Evolutionary conservation across 805 yeast genomes (phyloP).

Genomic region (Myxozyma sirexii): DNA sequence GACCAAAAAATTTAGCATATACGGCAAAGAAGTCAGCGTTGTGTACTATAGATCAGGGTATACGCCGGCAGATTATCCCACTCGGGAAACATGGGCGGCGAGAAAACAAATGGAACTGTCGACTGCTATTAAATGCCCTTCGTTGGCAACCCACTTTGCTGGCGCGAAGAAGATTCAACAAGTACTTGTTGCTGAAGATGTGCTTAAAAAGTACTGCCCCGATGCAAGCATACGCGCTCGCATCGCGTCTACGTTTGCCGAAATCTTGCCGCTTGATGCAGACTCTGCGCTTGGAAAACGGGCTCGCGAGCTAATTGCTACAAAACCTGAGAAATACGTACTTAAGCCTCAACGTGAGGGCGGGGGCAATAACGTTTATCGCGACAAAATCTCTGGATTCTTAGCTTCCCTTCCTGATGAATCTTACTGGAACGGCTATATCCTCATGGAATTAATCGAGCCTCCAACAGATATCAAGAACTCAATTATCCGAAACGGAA

Average conservation of each 20-base stretch:
- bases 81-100: slow-evolving; percentile 73
- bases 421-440: slow-evolving; percentile 81
- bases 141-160: slow-evolving; percentile 81
- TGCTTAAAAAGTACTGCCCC: slow-evolving; percentile 54
- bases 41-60: slow-evolving; percentile 92
- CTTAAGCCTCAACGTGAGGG: slow-evolving; percentile 99
- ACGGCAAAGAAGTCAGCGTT: slow-evolving; percentile 70
- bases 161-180: slow-evolving; percentile 97
- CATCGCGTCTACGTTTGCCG: slow-evolving; percentile 67
- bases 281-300: slow-evolving; percentile 41
- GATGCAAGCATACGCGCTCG: slow-evolving; percentile 37
- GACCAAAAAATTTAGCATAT: slow-evolving; percentile 14
- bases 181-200: slow-evolving; percentile 61
- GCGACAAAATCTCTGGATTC: slow-evolving; percentile 78
- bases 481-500: slow-evolving; percentile 68
- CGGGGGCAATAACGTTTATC: slow-evolving; percentile 94
- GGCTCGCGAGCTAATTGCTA: slow-evolving; percentile 31
- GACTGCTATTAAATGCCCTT: slow-evolving; percentile 87
- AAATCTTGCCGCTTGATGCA: slow-evolving; percentile 82
- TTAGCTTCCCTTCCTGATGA: slow-evolving; percentile 59
- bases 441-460: slow-evolving; percentile 88
- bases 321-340: slow-evolving; percentile 67
- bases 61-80: slow-evolving; percentile 75
- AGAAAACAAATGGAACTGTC: slow-evolving; percentile 73
- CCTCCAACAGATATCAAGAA: slow-evolving; percentile 68